phyloP scores from a whole-genome alignment of 352 stramenopile genomes.

The Phytophthora tentaculata region DNA sequence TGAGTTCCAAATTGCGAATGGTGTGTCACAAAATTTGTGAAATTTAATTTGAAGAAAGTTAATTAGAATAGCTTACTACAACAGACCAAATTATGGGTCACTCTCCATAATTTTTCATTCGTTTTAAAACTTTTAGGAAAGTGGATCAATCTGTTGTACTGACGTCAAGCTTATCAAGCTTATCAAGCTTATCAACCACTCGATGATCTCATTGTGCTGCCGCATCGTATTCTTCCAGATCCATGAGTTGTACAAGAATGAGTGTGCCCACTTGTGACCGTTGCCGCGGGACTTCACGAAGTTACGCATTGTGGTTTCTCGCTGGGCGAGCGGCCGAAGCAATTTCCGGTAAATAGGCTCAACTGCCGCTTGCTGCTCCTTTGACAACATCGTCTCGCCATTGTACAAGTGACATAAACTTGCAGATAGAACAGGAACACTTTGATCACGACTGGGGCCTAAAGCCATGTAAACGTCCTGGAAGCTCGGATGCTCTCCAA shows the following conservation, averaged over 20 bases:
- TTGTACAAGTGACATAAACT: conserved; percentile 38
- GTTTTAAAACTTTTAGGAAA: too few relatives aligned
- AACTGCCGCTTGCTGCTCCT: conserved; percentile 13
- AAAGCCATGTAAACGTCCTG: conserved; percentile 12
- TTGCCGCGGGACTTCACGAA: conserved; percentile 40
- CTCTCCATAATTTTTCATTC: too few relatives aligned
- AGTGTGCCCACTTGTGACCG: conserved; percentile 42
- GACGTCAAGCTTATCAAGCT: too few relatives aligned
- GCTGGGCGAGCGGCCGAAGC: conserved; percentile 16
- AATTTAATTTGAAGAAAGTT: too few relatives aligned
- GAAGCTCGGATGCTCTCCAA: not conserved
- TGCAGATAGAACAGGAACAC: conserved; percentile 1
- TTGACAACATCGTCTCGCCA: conserved; percentile 37
- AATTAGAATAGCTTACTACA: too few relatives aligned
- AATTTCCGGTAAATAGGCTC: conserved; percentile 22
- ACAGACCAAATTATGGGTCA: too few relatives aligned
- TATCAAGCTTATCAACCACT: too few relatives aligned
- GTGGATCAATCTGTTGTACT: too few relatives aligned
- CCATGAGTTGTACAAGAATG: conserved; percentile 11
- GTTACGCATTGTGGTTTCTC: conserved; percentile 29
- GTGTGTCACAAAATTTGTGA: too few relatives aligned
- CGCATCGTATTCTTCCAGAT: too few relatives aligned
- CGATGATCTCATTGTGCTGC: too few relatives aligned
- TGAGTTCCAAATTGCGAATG: too few relatives aligned
- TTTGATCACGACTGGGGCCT: not conserved